phyloP scores from a whole-genome alignment of 169 alveolate species.

The Eimeria praecox region DNA sequence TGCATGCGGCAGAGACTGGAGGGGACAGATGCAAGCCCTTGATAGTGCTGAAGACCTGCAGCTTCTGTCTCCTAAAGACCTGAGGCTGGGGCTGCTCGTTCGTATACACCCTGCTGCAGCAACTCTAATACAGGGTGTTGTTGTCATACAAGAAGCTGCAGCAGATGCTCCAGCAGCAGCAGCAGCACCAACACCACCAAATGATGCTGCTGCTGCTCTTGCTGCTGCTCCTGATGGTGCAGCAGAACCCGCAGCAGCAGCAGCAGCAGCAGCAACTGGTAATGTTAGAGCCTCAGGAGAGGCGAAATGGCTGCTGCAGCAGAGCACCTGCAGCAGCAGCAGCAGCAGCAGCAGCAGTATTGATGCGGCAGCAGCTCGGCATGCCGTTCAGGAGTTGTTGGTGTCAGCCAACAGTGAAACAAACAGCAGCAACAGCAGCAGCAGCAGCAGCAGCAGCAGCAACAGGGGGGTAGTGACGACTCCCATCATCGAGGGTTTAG shows the following conservation, averaged over 20 bases:
- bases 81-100: slow-evolving; percentile 65
- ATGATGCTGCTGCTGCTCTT: no score
- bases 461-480: slow-evolving; percentile 32
- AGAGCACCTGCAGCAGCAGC: background rate
- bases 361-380: slow-evolving; percentile 2
- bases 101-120: slow-evolving; percentile 79
- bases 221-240: no score
- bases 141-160: slow-evolving; percentile 38
- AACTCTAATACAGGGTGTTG: slow-evolving; percentile 15
- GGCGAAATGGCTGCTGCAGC: background rate
- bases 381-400: slow-evolving; percentile 30
- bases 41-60: slow-evolving; percentile 35
- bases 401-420: background rate
- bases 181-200: background rate
- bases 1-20: slow-evolving; percentile 52
- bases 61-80: slow-evolving; percentile 56
- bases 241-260: background rate
- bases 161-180: slow-evolving; percentile 32
- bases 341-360: slow-evolving; percentile 25
- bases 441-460: slow-evolving; percentile 41
- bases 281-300: background rate
- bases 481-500: slow-evolving; percentile 24
- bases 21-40: background rate
- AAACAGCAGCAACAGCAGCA: slow-evolving; percentile 18
- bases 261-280: background rate